These are phyloP conservation scores for Agastache rugosa DNA, from an alignment of 257 asterid genomes.

Conservation along the genomic window DNA sequence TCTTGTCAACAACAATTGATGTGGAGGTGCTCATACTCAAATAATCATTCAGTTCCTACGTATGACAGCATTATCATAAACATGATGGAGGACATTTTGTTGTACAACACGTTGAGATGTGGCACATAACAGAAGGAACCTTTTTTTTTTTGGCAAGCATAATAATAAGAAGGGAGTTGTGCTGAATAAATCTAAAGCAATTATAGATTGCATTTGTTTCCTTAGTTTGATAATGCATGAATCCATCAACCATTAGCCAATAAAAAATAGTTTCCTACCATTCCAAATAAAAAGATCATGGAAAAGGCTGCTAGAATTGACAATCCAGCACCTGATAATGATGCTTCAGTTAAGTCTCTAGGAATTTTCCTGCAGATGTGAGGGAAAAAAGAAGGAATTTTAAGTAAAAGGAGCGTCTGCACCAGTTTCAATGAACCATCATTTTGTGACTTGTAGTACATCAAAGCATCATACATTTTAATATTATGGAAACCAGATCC, in stretches of 20 bases:
- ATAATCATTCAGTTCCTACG: constrained; percentile 82
- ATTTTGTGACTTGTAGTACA: neutral
- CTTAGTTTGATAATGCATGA: constrained; percentile 21
- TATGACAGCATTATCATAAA: constrained; percentile 35
- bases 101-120: constrained; percentile 13
- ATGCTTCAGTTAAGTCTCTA: constrained; percentile 90
- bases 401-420: constrained; percentile 5
- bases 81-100: constrained; percentile 3
- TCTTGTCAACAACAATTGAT: constrained; percentile 79
- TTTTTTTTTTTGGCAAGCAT: constrained; percentile 2
- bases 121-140: neutral
- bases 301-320: constrained; percentile 81
- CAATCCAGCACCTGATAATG: constrained; percentile 92
- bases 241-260: constrained; percentile 10
- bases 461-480: constrained; percentile 7
- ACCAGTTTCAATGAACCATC: constrained; percentile 5
- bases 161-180: constrained; percentile 2
- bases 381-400: neutral
- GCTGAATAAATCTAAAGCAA: constrained; percentile 16
- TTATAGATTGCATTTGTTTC: neutral
- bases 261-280: constrained; percentile 61
- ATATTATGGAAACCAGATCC: neutral
- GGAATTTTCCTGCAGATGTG: constrained; percentile 81
- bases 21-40: constrained; percentile 74
- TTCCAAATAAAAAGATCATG: constrained; percentile 90